Percentiles rank a stretch among this genome's conserved stretches.
Evolutionary conservation across 768 basidiomycete species (phyloP).

Genomic region (Boletus sp.): DNA sequence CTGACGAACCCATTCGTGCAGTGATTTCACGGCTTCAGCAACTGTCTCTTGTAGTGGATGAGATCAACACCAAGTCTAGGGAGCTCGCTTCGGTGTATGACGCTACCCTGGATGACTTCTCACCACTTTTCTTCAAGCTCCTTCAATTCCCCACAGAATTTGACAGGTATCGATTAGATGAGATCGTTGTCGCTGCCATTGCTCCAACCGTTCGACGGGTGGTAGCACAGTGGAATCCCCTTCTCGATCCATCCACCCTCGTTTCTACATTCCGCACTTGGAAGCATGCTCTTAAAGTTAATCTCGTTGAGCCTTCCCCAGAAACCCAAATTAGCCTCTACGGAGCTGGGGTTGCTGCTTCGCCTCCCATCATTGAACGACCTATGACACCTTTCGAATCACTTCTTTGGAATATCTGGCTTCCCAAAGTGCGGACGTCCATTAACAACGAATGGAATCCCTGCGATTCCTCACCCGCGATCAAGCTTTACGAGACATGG

Average conservation of each 20-base stretch:
- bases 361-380: constrained; percentile 40
- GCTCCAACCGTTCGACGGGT: constrained; percentile 74
- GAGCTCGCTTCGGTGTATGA: constrained; percentile 67
- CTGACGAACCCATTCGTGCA: constrained; percentile 29
- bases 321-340: constrained; percentile 54
- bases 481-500: constrained; percentile 88
- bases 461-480: constrained; percentile 65
- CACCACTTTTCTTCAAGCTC: constrained; percentile 70
- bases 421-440: constrained; percentile 88
- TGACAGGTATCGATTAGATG: constrained; percentile 76
- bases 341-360: constrained; percentile 42
- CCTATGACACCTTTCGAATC: constrained; percentile 96
- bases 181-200: constrained; percentile 91
- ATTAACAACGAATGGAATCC: constrained; percentile 97
- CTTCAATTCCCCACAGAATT: constrained; percentile 74
- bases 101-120: constrained; percentile 70
- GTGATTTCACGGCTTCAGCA: constrained; percentile 78
- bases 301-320: constrained; percentile 41
- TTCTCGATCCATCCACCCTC: constrained; percentile 69
- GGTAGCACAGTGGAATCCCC: constrained; percentile 78
- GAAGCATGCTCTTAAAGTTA: constrained; percentile 66
- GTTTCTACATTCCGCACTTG: constrained; percentile 66
- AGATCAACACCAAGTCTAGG: constrained; percentile 64
- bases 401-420: constrained; percentile 91
- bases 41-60: constrained; percentile 71